Conservation (phyloP, 1,284 basidiomycete genomes). For the Sporisorium exsertum region DNA sequence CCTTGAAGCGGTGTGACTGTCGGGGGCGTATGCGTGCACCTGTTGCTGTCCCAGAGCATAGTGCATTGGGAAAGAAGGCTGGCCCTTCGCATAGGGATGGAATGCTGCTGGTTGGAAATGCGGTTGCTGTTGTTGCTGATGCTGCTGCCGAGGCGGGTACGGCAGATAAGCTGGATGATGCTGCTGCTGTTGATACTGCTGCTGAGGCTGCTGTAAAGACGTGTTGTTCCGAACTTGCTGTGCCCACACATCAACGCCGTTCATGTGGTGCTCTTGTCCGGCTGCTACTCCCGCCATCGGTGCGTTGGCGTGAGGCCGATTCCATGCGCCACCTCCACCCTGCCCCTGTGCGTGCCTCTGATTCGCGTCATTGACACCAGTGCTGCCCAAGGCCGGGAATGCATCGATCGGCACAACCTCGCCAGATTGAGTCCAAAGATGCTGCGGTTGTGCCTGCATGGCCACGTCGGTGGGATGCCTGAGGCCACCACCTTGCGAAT, state of each 20-base stretch:
- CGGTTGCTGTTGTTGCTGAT: not conserved
- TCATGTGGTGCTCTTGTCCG: slow-evolving; percentile 19
- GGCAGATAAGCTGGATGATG: not conserved
- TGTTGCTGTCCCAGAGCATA: slow-evolving; percentile 10
- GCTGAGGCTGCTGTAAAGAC: slow-evolving; percentile 5
- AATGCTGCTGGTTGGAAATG: slow-evolving; percentile 9
- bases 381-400: slow-evolving; percentile 23
- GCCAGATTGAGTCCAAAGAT: not conserved
- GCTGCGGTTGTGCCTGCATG: not conserved
- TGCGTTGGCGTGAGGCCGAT: slow-evolving; percentile 2
- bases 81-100: slow-evolving; percentile 1
- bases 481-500: slow-evolving; percentile 20
- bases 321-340: slow-evolving; percentile 7
- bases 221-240: slow-evolving; percentile 24
- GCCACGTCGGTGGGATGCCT: slow-evolving; percentile 18
- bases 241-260: slow-evolving; percentile 37
- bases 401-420: slow-evolving; percentile 13
- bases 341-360: slow-evolving; percentile 1
- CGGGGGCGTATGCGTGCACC: not conserved
- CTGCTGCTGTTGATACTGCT: too few species aligned
- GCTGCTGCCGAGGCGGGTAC: slow-evolving; percentile 4
- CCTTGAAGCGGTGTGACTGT: slow-evolving; percentile 9
- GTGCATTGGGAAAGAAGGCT: slow-evolving; percentile 6
- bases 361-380: not conserved
- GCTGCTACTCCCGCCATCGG: not conserved